Evolutionary conservation across 306 rosid species (phyloP).

Genomic region (Oemleria cerasiformis): DNA sequence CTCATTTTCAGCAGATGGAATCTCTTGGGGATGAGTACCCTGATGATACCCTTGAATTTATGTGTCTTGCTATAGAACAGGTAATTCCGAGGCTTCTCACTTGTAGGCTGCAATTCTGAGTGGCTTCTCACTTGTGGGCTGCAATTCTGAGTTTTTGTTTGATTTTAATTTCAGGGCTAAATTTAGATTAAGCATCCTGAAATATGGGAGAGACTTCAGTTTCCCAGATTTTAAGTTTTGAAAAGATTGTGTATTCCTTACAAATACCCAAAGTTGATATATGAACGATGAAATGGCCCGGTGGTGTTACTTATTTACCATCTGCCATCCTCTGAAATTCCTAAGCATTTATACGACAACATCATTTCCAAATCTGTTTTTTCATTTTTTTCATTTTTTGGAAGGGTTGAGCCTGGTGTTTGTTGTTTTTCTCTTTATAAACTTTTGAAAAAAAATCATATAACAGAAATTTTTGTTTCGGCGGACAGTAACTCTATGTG

Average conservation of each 20-base stretch:
- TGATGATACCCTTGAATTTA: slow-evolving; percentile 40
- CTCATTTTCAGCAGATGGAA: slow-evolving; percentile 31
- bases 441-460: background rate
- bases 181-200: background rate
- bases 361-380: background rate
- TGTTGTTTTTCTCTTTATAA: background rate
- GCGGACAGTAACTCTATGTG: background rate
- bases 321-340: background rate
- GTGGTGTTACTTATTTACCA: background rate
- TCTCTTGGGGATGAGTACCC: slow-evolving; percentile 25
- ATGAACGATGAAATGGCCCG: background rate
- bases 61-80: slow-evolving; percentile 77
- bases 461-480: background rate
- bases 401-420: background rate
- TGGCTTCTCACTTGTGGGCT: background rate
- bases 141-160: background rate
- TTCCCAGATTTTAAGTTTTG: background rate
- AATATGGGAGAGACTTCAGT: background rate
- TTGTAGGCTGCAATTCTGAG: background rate
- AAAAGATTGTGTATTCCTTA: background rate
- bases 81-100: slow-evolving; percentile 18
- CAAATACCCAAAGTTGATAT: background rate
- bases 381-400: background rate
- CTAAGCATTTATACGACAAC: background rate
- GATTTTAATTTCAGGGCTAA: background rate